Conservation (phyloP, 139 green algal genomes). For the Chlamydomonas applanata region DNA sequence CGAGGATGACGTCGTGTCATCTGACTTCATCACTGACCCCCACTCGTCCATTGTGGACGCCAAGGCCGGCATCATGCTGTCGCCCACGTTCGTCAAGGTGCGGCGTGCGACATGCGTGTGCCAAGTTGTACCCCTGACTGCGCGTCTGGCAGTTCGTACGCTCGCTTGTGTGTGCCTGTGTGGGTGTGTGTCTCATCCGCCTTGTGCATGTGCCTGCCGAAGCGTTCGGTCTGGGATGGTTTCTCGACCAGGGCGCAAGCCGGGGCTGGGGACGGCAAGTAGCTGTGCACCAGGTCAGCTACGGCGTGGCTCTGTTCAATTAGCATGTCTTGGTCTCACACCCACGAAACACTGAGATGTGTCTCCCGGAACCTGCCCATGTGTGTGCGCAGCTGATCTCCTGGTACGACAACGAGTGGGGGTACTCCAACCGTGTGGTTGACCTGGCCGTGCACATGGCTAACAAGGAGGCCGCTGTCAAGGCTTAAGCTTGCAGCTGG, state of each 20-base stretch:
- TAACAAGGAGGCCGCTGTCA: conserved; percentile 34
- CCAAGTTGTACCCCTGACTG: background rate
- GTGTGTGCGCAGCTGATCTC: conserved; percentile 74
- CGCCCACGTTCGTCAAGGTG: conserved; percentile 89
- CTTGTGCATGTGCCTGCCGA: too few species aligned
- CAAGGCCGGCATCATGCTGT: conserved; percentile 89
- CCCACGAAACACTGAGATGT: too few species aligned
- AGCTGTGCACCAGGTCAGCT: too few species aligned
- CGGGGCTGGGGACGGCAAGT: too few species aligned
- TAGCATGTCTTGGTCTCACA: too few species aligned
- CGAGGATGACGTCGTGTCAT: conserved; percentile 86
- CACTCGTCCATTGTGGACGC: conserved; percentile 84
- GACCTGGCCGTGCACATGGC: conserved; percentile 69
- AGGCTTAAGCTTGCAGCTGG: conserved; percentile 12
- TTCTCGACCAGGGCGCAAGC: too few species aligned
- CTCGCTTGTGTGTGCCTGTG: too few species aligned
- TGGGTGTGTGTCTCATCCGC: too few species aligned
- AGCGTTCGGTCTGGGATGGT: background rate
- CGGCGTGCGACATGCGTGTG: conserved; percentile 1
- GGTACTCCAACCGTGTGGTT: conserved; percentile 69
- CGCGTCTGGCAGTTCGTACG: too few species aligned
- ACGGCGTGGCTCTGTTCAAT: too few species aligned
- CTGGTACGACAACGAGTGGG: conserved; percentile 98
- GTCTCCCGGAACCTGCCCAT: background rate
- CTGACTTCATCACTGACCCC: conserved; percentile 87